A percentile compares a stretch with the other conserved stretches of the same genome.
Evolutionary conservation across 441 rosid genomes (phyloP).

Genomic region (Manihot esculenta): DNA sequence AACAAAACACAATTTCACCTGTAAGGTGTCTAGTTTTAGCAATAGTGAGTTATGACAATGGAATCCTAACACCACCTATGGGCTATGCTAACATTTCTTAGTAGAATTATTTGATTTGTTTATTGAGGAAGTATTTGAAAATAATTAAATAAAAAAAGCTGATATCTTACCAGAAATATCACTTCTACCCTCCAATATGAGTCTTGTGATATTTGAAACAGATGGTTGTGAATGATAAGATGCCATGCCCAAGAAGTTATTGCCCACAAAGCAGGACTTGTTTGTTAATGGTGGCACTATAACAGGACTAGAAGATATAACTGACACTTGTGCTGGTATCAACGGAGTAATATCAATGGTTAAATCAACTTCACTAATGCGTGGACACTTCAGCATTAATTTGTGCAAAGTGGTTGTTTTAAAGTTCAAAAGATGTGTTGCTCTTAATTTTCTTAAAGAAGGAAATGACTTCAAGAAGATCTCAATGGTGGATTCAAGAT

Average conservation of each 20-base stretch:
- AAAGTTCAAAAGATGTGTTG: constrained; percentile 68
- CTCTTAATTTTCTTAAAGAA: constrained; percentile 61
- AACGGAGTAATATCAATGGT: constrained; percentile 60
- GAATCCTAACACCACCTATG: background rate
- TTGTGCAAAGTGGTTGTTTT: constrained; percentile 36
- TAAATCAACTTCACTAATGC: constrained; percentile 62
- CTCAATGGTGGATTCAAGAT: constrained; percentile 49
- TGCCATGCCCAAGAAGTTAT: constrained; percentile 21
- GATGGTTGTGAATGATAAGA: constrained; percentile 30
- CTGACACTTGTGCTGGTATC: constrained; percentile 43
- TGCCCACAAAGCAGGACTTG: constrained; percentile 24
- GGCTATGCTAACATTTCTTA: background rate
- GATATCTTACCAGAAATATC: constrained; percentile 58
- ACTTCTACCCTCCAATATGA: constrained; percentile 72
- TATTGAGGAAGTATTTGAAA: background rate
- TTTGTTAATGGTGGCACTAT: constrained; percentile 27
- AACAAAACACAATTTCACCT: background rate
- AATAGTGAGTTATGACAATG: background rate
- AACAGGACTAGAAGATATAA: constrained; percentile 41
- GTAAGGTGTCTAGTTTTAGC: background rate
- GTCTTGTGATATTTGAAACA: constrained; percentile 50
- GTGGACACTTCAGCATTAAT: constrained; percentile 46
- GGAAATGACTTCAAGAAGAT: constrained; percentile 67
- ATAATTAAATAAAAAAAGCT: background rate
- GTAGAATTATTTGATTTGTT: background rate